These are phyloP conservation scores for Meyerozyma smithsonii DNA, from an alignment of 1,139 yeast species.

Conservation along the genomic window DNA sequence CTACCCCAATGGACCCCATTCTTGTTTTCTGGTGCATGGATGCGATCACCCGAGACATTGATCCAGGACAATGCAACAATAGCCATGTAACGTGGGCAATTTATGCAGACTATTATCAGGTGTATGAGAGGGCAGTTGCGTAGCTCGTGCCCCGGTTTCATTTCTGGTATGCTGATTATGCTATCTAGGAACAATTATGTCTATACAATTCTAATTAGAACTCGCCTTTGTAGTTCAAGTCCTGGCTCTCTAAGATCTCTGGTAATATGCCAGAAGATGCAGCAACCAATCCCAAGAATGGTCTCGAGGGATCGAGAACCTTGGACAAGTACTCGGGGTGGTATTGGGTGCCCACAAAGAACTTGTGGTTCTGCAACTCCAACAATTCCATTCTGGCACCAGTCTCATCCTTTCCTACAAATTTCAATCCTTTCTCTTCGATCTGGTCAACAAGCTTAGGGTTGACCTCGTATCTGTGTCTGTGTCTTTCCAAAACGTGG, in stretches of 20 bases:
- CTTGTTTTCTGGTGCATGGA: too few species aligned
- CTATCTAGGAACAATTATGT: not conserved
- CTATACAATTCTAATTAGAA: conserved; percentile 19
- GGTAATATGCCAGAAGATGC: conserved; percentile 83
- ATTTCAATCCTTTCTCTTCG: conserved; percentile 75
- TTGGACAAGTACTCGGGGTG: conserved; percentile 97
- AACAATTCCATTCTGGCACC: conserved; percentile 91
- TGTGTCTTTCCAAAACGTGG: conserved; percentile 86
- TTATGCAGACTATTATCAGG: not conserved
- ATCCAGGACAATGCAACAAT: too few species aligned
- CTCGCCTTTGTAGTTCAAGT: conserved; percentile 43
- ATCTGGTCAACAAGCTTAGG: conserved; percentile 69
- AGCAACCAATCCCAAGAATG: conserved; percentile 93
- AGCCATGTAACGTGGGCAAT: too few species aligned
- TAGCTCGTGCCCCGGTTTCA: not conserved
- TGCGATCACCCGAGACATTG: too few species aligned
- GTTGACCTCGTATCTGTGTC: conserved; percentile 97
- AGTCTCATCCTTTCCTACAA: conserved; percentile 90
- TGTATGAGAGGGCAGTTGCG: too few species aligned
- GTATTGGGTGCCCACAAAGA: conserved; percentile 92
- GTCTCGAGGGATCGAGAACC: conserved; percentile 94
- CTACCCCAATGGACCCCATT: too few species aligned
- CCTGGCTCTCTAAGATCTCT: conserved; percentile 45
- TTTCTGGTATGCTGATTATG: not conserved
- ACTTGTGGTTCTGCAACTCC: conserved; percentile 79